Conservation (phyloP, 2,329 filamentous ascomycete species). For the Lachnum nothofagi region DNA sequence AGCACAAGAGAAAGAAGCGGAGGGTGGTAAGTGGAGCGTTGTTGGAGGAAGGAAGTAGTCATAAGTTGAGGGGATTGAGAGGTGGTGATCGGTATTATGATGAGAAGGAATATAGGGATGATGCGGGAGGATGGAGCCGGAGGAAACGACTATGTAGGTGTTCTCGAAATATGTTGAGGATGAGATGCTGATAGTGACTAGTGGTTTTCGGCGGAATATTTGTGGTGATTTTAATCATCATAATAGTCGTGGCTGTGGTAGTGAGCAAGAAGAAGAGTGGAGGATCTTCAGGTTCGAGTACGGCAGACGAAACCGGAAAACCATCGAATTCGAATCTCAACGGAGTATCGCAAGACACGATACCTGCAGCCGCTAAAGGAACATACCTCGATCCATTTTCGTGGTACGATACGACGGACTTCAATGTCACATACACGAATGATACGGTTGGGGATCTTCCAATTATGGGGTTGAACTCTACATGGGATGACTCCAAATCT, state of each 20-base stretch:
- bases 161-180: not conserved
- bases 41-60: conserved; percentile 61
- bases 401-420: conserved; percentile 85
- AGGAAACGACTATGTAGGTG: conserved; percentile 59
- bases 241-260: conserved; percentile 63
- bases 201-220: conserved; percentile 50
- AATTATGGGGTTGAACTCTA: conserved; percentile 78
- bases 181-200: conserved; percentile 17
- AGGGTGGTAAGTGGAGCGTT: conserved; percentile 66
- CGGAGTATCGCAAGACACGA: conserved; percentile 43
- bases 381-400: conserved; percentile 82
- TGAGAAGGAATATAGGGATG: conserved; percentile 40
- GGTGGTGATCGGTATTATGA: conserved; percentile 39
- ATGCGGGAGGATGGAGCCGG: conserved; percentile 38
- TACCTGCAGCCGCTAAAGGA: conserved; percentile 61
- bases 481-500: conserved; percentile 76
- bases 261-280: conserved; percentile 56
- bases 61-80: conserved; percentile 46
- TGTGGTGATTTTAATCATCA: conserved; percentile 56
- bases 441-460: conserved; percentile 80
- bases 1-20: conserved; percentile 38
- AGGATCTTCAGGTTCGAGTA: conserved; percentile 16
- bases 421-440: conserved; percentile 91
- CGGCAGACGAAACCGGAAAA: conserved; percentile 17
- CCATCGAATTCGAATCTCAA: conserved; percentile 43